Evolutionary conservation across 129 eudicot species (phyloP).

Genomic region (Erigeron canadensis): DNA sequence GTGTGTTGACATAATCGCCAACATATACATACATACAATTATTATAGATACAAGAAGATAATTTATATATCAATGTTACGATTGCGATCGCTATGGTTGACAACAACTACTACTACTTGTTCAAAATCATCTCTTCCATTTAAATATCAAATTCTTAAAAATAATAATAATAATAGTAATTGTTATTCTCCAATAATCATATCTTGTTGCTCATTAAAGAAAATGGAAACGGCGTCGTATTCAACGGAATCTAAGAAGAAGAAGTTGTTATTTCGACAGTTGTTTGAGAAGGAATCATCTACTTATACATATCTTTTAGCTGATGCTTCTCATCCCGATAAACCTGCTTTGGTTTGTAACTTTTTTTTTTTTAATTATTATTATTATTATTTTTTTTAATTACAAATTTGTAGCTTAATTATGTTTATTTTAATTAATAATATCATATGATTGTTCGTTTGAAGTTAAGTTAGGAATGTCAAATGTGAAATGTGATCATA

Average conservation of each 20-base stretch:
- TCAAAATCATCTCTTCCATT: slow-evolving; percentile 5
- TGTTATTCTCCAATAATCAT: slow-evolving; percentile 8
- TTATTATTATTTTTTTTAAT: no score
- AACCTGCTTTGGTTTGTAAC: slow-evolving; percentile 75
- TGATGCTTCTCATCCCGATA: slow-evolving; percentile 87
- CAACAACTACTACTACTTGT: neutral
- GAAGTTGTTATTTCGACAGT: slow-evolving; percentile 78
- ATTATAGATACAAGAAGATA: neutral
- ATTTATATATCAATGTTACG: slow-evolving; percentile 32
- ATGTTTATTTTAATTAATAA: neutral
- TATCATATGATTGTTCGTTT: no score
- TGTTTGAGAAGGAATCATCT: slow-evolving; percentile 93
- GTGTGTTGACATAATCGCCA: slow-evolving; percentile 29
- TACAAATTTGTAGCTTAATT: neutral
- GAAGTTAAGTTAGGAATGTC: no score
- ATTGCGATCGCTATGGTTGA: slow-evolving; percentile 40
- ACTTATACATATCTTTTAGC: slow-evolving; percentile 96
- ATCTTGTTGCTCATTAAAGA: slow-evolving; percentile 36
- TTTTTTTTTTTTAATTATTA: neutral
- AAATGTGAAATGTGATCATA: no score
- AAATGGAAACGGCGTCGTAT: slow-evolving; percentile 55
- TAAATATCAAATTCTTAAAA: slow-evolving; percentile 15
- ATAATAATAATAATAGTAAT: neutral
- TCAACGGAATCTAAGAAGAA: slow-evolving; percentile 33
- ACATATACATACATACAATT: neutral